A percentile compares a stretch with the other conserved stretches of the same genome.
Evolutionary conservation across 306 rosid species (phyloP).

Genomic region (Prinsepia uniflora): DNA sequence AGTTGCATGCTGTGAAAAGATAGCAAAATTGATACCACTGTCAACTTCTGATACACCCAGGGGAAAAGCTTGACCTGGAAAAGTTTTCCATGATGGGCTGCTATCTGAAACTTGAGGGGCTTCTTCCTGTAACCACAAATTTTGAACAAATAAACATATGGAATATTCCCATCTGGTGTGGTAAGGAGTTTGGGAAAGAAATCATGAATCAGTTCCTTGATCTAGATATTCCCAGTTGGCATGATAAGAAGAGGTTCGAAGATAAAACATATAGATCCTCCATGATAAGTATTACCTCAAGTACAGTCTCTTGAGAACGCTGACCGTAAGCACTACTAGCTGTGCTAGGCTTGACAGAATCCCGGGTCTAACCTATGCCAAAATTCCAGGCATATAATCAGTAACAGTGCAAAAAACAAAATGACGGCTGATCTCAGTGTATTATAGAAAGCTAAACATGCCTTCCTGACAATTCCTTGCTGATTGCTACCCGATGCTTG

Average conservation of each 20-base stretch:
- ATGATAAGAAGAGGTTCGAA: background rate
- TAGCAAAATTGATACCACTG: conserved; percentile 74
- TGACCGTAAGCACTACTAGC: conserved; percentile 42
- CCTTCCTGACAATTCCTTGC: conserved; percentile 44
- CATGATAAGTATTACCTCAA: conserved; percentile 53
- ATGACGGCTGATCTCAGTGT: background rate
- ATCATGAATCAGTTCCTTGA: background rate
- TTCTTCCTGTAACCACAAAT: conserved; percentile 59
- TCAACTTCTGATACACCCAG: conserved; percentile 83
- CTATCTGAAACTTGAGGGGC: conserved; percentile 37
- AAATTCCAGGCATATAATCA: conserved; percentile 35
- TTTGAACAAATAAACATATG: conserved; percentile 11
- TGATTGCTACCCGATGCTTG: conserved; percentile 44
- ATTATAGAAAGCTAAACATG: conserved; percentile 25
- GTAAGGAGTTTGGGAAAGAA: background rate
- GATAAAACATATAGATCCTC: background rate
- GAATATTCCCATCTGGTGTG: conserved; percentile 1
- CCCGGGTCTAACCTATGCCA: conserved; percentile 64
- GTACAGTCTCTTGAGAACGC: conserved; percentile 46
- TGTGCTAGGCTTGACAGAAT: conserved; percentile 30
- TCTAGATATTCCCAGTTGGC: background rate
- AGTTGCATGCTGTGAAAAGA: conserved; percentile 87
- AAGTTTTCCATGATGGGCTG: conserved; percentile 38
- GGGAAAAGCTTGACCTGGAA: conserved; percentile 84
- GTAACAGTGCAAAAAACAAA: conserved; percentile 17